Percentiles rank a stretch among this genome's conserved stretches.
Evolutionary conservation across 768 basidiomycete genomes (phyloP).

Genomic region (Russula lepida): DNA sequence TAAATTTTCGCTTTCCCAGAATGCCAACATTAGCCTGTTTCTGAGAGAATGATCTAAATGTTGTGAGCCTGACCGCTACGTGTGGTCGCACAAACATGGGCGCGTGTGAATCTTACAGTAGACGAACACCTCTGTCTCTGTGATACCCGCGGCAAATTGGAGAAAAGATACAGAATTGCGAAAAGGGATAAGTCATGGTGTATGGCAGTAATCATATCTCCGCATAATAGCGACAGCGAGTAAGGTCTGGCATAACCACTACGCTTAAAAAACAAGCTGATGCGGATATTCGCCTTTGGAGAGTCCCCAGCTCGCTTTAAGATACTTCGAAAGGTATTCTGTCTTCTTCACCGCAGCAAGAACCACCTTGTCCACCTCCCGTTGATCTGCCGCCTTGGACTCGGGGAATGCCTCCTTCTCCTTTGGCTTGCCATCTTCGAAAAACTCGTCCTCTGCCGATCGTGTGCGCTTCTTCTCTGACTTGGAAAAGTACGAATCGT

Average conservation of each 20-base stretch:
- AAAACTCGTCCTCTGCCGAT: constrained; percentile 96
- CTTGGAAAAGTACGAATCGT: constrained; percentile 92
- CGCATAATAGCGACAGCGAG: constrained; percentile 15
- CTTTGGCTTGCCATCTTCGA: constrained; percentile 88
- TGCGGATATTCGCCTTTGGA: constrained; percentile 98
- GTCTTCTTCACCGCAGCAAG: constrained; percentile 84
- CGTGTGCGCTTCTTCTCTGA: constrained; percentile 53
- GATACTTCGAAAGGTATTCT: constrained; percentile 85
- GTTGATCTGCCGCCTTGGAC: constrained; percentile 86
- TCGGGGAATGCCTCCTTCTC: constrained; percentile 80
- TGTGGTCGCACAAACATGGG: constrained; percentile 10
- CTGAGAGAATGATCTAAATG: not conserved
- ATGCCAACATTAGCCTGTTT: not conserved
- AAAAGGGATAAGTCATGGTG: constrained; percentile 13
- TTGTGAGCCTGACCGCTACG: not conserved
- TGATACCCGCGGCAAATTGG: not conserved
- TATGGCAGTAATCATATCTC: constrained; percentile 21
- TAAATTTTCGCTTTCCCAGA: constrained; percentile 9
- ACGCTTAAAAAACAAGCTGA: constrained; percentile 72
- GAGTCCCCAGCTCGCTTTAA: constrained; percentile 86
- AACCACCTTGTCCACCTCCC: constrained; percentile 71
- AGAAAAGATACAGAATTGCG: constrained; percentile 17
- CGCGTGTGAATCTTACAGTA: constrained; percentile 6
- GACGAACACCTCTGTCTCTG: not conserved
- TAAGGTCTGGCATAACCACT: constrained; percentile 11